Percentiles rank a stretch among this genome's conserved stretches.
Evolutionary conservation across 2,329 filamentous ascomycete species (phyloP).

Genomic region (Calonectria pauciramosa): DNA sequence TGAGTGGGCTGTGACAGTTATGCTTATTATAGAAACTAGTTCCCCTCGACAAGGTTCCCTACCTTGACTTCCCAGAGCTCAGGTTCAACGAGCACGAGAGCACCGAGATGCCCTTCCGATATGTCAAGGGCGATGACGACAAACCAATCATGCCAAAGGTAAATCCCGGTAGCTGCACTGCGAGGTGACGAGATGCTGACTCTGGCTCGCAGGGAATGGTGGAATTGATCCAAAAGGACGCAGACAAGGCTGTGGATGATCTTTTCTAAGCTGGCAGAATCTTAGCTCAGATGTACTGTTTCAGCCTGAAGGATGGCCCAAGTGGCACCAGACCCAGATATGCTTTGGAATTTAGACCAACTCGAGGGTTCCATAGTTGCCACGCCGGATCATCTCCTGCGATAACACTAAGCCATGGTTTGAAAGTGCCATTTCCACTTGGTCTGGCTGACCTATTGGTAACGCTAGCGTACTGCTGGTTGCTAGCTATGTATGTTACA

Average conservation of each 20-base stretch:
- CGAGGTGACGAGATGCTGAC: slow-evolving; percentile 40
- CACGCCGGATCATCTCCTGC: too few relatives aligned
- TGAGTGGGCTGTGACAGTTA: not conserved
- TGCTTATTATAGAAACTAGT: slow-evolving; percentile 62
- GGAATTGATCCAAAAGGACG: slow-evolving; percentile 92
- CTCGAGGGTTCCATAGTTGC: not conserved
- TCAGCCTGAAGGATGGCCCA: too few relatives aligned
- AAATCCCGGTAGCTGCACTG: slow-evolving; percentile 46
- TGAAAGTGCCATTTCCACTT: not conserved
- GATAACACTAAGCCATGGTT: not conserved
- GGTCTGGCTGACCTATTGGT: not conserved
- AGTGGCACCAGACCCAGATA: not conserved
- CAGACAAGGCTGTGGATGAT: slow-evolving; percentile 91
- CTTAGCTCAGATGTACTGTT: slow-evolving; percentile 9
- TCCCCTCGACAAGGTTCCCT: slow-evolving; percentile 82
- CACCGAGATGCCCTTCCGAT: slow-evolving; percentile 98
- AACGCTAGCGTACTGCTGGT: not conserved
- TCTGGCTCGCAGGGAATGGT: slow-evolving; percentile 81
- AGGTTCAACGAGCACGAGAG: slow-evolving; percentile 92
- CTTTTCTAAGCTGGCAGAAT: slow-evolving; percentile 69
- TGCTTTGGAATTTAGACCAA: not conserved
- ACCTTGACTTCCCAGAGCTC: slow-evolving; percentile 90
- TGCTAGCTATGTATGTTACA: not conserved
- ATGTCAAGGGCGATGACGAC: slow-evolving; percentile 82
- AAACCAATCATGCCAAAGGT: slow-evolving; percentile 94